A percentile compares a stretch with the other conserved stretches of the same genome.
These are phyloP conservation scores for Protomyces inouyei DNA, from an alignment of 1,139 yeast species.

Conservation along the genomic window DNA sequence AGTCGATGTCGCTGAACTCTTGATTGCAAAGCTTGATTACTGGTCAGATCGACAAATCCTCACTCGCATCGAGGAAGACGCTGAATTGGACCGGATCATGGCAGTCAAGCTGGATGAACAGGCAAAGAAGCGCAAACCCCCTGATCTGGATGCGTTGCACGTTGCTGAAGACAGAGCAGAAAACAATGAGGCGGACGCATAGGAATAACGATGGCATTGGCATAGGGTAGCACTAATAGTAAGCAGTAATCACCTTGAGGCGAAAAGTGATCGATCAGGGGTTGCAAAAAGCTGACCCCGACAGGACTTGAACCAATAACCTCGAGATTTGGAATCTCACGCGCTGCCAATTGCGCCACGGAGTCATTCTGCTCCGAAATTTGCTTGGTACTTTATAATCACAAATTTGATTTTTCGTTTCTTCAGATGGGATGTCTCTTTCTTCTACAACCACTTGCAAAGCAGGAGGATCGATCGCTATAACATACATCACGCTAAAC, in stretches of 20 bases:
- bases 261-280: too few species aligned
- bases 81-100: conserved; percentile 10
- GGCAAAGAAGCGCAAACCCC: not conserved
- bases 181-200: not conserved
- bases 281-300: conserved; percentile 3
- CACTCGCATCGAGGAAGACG: conserved; percentile 16
- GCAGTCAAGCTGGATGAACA: not conserved
- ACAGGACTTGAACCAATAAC: conserved; percentile 19
- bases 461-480: too few species aligned
- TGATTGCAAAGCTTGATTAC: conserved; percentile 11
- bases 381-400: too few species aligned
- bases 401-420: too few species aligned
- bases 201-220: too few species aligned
- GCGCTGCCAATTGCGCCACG: conserved; percentile 25
- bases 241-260: too few species aligned
- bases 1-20: conserved; percentile 12
- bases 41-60: conserved; percentile 9
- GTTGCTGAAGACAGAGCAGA: not conserved
- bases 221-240: too few species aligned
- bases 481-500: not conserved
- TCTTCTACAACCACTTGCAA: too few species aligned
- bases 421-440: too few species aligned
- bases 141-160: not conserved
- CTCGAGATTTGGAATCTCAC: conserved; percentile 25
- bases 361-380: not conserved